Evolutionary conservation across 2,329 filamentous ascomycete genomes (phyloP), one percentile per base, ranked within the genome.

Genomic region (Ophiostoma pallidulum): DNA sequence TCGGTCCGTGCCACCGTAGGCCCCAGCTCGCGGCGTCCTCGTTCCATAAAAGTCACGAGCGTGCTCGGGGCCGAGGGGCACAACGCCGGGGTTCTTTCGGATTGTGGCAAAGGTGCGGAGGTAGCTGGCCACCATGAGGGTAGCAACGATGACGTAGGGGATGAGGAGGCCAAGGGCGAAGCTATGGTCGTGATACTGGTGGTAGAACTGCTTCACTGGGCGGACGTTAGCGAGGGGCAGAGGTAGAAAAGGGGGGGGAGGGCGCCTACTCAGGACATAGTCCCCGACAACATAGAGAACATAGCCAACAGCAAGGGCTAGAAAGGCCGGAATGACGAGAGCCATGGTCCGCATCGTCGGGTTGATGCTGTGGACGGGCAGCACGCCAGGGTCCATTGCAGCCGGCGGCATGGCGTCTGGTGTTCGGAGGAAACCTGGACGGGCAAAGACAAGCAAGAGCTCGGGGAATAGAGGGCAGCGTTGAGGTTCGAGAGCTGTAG

Each of bases 141-240:
- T 56, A 38, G 95, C 70, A 46, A 94, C 71, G 45, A 90, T 45
- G 58, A 84, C 84, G 65, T 86, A 89, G 20, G 90, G 64, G 24
- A 80, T 75, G 38, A 51, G 9, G 48, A 95, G 76, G 12, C 77
- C 78, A 49, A 83, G 75, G 36, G 81, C 87, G 26, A 80, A 67
- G 46, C 76, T 73, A 50, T 67, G 51, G 60, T 68, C 74, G 65
- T 60, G 64, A 62, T 58, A 61, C 39, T 60, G 58, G 56, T 58
- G 63, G 52, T 89, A 69, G 39, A 94, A 75, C 60, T 87, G 90
- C 56, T 84, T 69, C 55, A 91, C 85, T 87, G 58, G 48, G 19
- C 49, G 51, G n/a, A 16, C 7, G 50, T 42, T 51, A 52, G 40
- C 20, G 32, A 42, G 40, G 24, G 50, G 26, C 9, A 2, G n/a